Evolutionary conservation across 2,329 filamentous ascomycete genomes (phyloP).

Genomic region (Fusarium fujikuroi): DNA sequence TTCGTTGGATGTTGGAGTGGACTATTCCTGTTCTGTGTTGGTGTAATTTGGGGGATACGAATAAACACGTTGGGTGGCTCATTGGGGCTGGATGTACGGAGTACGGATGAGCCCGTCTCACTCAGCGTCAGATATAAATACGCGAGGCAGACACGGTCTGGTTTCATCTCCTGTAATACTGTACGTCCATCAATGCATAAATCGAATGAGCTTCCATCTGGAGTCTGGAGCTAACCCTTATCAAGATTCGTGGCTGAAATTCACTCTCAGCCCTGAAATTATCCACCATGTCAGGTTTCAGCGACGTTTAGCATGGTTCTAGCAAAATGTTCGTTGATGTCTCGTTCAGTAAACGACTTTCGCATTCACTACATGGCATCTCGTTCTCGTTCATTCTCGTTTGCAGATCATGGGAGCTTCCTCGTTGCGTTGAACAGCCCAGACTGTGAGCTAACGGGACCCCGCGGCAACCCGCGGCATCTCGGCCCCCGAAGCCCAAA

Average conservation of each 20-base stretch:
- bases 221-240: neutral
- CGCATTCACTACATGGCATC: neutral
- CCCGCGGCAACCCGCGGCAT: neutral
- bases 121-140: neutral
- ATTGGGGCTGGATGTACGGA: neutral
- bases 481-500: neutral
- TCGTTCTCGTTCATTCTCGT: neutral
- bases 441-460: neutral
- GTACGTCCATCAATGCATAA: neutral
- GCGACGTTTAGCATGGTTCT: neutral
- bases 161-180: neutral
- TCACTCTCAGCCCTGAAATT: neutral
- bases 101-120: neutral
- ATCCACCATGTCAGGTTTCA: neutral
- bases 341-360: neutral
- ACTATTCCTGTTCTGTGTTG: neutral
- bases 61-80: neutral
- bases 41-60: neutral
- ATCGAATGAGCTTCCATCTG: neutral
- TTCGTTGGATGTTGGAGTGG: neutral
- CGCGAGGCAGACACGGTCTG: neutral
- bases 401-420: neutral
- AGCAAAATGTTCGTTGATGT: accelerated
- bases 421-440: neutral
- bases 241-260: neutral